Evolutionary conservation across 2,329 filamentous ascomycete species (phyloP).

Genomic region (Botryotinia convoluta): DNA sequence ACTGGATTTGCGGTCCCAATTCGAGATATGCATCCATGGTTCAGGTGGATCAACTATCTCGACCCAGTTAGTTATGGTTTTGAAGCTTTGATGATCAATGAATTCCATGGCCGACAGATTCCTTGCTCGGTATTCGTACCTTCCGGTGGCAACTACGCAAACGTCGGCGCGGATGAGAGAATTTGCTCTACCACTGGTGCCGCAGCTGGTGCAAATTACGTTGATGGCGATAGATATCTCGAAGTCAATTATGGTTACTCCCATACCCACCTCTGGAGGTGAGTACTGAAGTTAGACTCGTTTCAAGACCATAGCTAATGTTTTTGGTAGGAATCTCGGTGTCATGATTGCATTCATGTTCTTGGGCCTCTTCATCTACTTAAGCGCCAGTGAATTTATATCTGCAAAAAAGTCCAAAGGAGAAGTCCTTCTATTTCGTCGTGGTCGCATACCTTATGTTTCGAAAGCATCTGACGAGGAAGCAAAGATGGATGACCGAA

Average conservation of each 20-base stretch:
- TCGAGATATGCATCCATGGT: conserved; percentile 53
- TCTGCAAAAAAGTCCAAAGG: conserved; percentile 72
- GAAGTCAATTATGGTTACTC: conserved; percentile 55
- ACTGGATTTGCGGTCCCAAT: conserved; percentile 53
- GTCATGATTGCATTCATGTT: conserved; percentile 64
- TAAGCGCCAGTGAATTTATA: conserved; percentile 62
- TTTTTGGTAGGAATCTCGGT: conserved; percentile 56
- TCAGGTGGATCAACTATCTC: conserved; percentile 63
- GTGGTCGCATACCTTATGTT: conserved; percentile 51
- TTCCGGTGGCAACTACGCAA: conserved; percentile 27
- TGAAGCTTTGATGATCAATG: conserved; percentile 75
- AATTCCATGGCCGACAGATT: conserved; percentile 52
- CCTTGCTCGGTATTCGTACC: conserved; percentile 33
- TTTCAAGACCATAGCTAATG: conserved; percentile 31
- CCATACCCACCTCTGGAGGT: conserved; percentile 60
- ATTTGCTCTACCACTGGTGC: conserved; percentile 61
- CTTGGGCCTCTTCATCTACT: conserved; percentile 61
- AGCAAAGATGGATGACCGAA: conserved; percentile 25
- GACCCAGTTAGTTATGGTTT: conserved; percentile 68
- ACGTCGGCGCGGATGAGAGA: conserved; percentile 24
- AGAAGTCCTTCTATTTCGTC: conserved; percentile 72
- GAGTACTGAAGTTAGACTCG: neutral
- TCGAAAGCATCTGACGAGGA: conserved; percentile 28
- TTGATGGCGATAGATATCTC: conserved; percentile 61
- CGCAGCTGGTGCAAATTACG: conserved; percentile 48